A percentile compares a stretch with the other conserved stretches of the same genome.
These are phyloP conservation scores for Agapanthus africanus DNA, from an alignment of 106 monocot genomes.

Conservation along the genomic window DNA sequence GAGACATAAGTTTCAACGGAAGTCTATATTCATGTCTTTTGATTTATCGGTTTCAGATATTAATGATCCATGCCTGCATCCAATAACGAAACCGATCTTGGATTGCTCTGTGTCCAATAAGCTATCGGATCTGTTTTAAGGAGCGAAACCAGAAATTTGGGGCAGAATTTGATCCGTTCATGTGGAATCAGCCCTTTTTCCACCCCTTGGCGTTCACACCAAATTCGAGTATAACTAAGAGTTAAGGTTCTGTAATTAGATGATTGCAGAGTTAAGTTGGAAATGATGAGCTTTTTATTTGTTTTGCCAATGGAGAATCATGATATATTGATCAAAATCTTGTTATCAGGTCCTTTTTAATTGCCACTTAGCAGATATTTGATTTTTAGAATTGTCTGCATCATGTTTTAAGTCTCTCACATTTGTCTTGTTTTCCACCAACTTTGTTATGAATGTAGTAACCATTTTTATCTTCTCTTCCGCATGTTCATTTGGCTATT, in stretches of 20 bases:
- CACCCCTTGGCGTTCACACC: too few relatives aligned
- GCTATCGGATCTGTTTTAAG: not conserved
- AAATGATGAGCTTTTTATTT: not conserved
- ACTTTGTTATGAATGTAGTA: not conserved
- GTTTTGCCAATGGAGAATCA: not conserved
- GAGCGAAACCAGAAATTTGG: not conserved
- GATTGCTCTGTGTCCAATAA: not conserved
- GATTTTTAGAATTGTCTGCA: not conserved
- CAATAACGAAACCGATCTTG: not conserved
- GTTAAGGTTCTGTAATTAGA: not conserved
- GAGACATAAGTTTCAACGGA: not conserved
- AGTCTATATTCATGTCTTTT: not conserved
- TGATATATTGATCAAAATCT: not conserved
- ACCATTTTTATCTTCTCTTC: not conserved
- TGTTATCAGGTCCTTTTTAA: not conserved
- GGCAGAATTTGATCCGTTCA: not conserved
- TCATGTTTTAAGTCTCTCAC: not conserved
- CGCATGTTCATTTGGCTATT: not conserved
- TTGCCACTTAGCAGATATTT: not conserved
- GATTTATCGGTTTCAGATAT: not conserved
- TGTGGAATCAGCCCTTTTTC: not conserved
- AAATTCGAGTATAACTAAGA: too few relatives aligned
- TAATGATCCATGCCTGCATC: not conserved
- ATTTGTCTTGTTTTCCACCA: not conserved
- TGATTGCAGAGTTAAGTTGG: not conserved